Evolutionary conservation across 1,139 yeast species (phyloP).

Genomic region (Nakaseomyces nivariensis): DNA sequence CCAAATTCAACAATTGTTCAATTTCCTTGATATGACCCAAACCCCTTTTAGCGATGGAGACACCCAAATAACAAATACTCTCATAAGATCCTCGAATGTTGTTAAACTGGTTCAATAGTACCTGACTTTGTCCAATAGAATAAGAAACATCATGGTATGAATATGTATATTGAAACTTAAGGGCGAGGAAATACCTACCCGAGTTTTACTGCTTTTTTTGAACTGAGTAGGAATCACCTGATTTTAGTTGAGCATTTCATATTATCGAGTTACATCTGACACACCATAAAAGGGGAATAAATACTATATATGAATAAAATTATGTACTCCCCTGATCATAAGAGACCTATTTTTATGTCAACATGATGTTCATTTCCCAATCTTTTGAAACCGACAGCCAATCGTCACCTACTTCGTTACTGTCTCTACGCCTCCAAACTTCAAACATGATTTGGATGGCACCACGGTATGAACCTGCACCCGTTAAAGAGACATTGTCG

Average conservation of each 20-base stretch:
- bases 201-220: too few species aligned
- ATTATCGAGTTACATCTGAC: neutral
- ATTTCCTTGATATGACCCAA: constrained; percentile 47
- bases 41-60: constrained; percentile 38
- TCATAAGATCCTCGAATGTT: too few species aligned
- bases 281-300: too few species aligned
- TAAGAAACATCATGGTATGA: too few species aligned
- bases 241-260: too few species aligned
- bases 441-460: constrained; percentile 78
- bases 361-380: constrained; percentile 80
- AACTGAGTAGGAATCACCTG: too few species aligned
- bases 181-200: too few species aligned
- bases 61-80: too few species aligned
- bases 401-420: constrained; percentile 47
- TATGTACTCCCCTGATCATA: neutral
- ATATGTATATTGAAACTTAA: too few species aligned
- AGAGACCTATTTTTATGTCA: constrained; percentile 22
- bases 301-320: neutral
- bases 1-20: constrained; percentile 42
- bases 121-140: too few species aligned
- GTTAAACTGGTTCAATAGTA: too few species aligned
- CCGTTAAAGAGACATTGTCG: constrained; percentile 62
- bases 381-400: constrained; percentile 77
- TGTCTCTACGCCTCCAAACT: constrained; percentile 70
- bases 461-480: constrained; percentile 79